Conservation (phyloP, 1,139 yeast genomes). For the Lodderomyces jiufengensis region DNA sequence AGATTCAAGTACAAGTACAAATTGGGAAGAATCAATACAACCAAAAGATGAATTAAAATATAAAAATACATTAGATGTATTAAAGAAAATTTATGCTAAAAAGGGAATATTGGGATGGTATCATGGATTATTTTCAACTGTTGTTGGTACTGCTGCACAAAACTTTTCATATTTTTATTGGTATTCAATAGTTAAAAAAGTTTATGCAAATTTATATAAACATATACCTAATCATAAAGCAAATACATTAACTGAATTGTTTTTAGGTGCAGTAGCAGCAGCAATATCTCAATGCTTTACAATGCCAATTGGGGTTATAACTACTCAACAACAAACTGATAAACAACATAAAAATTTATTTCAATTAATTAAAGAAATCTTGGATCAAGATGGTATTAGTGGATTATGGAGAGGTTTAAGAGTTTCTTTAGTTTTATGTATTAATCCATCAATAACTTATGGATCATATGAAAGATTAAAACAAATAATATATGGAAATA, state of each 20-base stretch:
- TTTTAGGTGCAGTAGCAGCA: slow-evolving; percentile 83
- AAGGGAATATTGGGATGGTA: slow-evolving; percentile 74
- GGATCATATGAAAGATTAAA: slow-evolving; percentile 76
- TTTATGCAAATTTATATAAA: slow-evolving; percentile 47
- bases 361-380: slow-evolving; percentile 51
- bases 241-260: slow-evolving; percentile 65
- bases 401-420: slow-evolving; percentile 86
- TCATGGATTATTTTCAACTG: slow-evolving; percentile 67
- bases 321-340: slow-evolving; percentile 80
- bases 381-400: slow-evolving; percentile 62
- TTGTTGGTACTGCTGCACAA: slow-evolving; percentile 73
- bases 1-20: slow-evolving; percentile 13
- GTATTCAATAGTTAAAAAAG: slow-evolving; percentile 71
- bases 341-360: slow-evolving; percentile 39
- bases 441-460: slow-evolving; percentile 85
- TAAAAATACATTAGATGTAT: slow-evolving; percentile 60
- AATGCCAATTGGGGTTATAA: slow-evolving; percentile 76
- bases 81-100: slow-evolving; percentile 50
- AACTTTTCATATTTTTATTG: slow-evolving; percentile 84
- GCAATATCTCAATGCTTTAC: slow-evolving; percentile 81
- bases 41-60: slow-evolving; percentile 35
- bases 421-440: slow-evolving; percentile 73
- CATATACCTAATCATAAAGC: slow-evolving; percentile 38
- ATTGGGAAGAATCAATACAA: slow-evolving; percentile 24
- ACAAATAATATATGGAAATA: slow-evolving; percentile 46